Conservation (phyloP, 768 basidiomycete genomes). For the Udeniomyces megalosporus region DNA sequence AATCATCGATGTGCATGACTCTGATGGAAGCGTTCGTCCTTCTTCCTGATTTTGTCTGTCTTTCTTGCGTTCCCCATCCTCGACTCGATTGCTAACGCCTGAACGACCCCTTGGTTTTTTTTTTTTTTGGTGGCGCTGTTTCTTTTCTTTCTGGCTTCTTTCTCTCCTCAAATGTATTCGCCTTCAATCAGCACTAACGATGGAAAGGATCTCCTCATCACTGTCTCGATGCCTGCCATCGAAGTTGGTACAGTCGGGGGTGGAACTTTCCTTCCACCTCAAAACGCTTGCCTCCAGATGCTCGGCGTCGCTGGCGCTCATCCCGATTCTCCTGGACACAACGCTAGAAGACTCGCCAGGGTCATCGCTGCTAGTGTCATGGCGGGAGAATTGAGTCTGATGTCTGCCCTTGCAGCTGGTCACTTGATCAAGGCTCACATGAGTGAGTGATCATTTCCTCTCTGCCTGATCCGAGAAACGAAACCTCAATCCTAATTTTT, state of each 20-base stretch:
- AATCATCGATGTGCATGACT: conserved; percentile 96
- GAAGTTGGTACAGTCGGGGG: conserved; percentile 98
- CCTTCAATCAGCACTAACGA: conserved; percentile 52
- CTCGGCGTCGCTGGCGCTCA: conserved; percentile 85
- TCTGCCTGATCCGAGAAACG: neutral
- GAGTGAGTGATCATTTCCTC: conserved; percentile 3
- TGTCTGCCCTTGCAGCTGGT: conserved; percentile 84
- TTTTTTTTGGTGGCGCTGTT: conserved; percentile 8
- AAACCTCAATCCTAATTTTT: neutral
- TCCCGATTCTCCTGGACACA: conserved; percentile 65
- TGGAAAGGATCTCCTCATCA: conserved; percentile 78
- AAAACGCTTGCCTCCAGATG: conserved; percentile 79
- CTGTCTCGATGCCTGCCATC: conserved; percentile 94
- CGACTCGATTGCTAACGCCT: too few species aligned
- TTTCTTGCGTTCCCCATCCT: neutral
- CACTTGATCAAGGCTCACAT: conserved; percentile 59
- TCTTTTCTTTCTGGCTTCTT: neutral
- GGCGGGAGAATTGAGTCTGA: conserved; percentile 86
- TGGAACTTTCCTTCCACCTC: conserved; percentile 80
- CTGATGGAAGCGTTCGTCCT: conserved; percentile 90
- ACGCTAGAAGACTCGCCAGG: conserved; percentile 75
- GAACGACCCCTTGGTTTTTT: neutral
- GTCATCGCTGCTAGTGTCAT: conserved; percentile 85
- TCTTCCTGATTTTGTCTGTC: neutral
- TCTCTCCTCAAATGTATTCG: too few species aligned